Evolutionary conservation across 192 early-diverging fungal species (phyloP).

Genomic region (Dimargaris xerosporica): DNA sequence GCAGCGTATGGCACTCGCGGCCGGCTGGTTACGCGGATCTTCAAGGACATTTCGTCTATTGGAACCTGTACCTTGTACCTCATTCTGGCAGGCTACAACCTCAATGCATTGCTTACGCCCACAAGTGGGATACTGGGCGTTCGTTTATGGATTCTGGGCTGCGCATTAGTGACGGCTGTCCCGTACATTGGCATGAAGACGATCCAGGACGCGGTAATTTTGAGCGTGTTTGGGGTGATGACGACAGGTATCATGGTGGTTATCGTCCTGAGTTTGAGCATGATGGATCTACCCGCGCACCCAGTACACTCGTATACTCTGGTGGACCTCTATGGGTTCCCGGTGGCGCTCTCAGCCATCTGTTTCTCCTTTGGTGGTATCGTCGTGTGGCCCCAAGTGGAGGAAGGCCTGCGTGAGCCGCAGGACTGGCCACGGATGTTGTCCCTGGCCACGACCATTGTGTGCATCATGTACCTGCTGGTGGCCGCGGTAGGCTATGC

Average conservation of each 20-base stretch:
- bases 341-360: constrained; percentile 43
- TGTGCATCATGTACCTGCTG: constrained; percentile 43
- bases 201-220: constrained; percentile 48
- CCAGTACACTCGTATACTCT: constrained; percentile 22
- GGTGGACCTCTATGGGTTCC: constrained; percentile 33
- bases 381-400: constrained; percentile 53
- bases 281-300: constrained; percentile 30
- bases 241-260: constrained; percentile 42
- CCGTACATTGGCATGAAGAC: constrained; percentile 48
- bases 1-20: constrained; percentile 31
- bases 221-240: constrained; percentile 43
- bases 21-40: constrained; percentile 31
- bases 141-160: constrained; percentile 40
- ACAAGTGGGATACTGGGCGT: constrained; percentile 24
- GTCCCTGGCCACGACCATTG: constrained; percentile 30
- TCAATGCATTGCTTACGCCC: constrained; percentile 30
- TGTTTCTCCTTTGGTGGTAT: constrained; percentile 55
- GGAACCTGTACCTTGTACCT: constrained; percentile 41
- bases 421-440: constrained; percentile 37
- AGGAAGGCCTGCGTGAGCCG: constrained; percentile 44
- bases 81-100: constrained; percentile 45
- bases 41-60: constrained; percentile 31
- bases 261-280: constrained; percentile 34
- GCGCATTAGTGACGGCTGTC: constrained; percentile 31
- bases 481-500: constrained; percentile 45